Evolutionary conservation across 768 basidiomycete species (phyloP), one percentile per base, ranked within the genome.

Genomic region (Pilatotrama ljubarskyi): DNA sequence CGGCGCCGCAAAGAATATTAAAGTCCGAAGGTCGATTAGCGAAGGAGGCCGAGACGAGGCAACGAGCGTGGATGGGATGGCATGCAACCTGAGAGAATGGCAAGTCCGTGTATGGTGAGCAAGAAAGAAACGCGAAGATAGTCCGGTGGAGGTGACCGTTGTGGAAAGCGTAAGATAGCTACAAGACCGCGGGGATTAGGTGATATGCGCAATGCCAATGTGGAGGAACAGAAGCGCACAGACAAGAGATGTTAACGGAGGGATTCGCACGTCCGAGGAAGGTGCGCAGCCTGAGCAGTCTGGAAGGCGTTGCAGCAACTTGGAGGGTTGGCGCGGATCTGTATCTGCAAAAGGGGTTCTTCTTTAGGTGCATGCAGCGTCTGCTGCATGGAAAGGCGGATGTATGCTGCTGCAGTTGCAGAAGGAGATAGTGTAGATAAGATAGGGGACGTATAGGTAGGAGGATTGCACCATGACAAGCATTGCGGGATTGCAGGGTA

Each of bases 401-500:
- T 9, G 17, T 44, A 24, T 18, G 24, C 26, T 32, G 25, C 7
- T 32, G 59, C 29, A 15, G 20, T 44, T 46, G 50, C 20, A 38
- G 17, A n/a, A 15, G 26, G 52, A 41, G 35, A 37, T 56, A 61
- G 49, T 36, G 43, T 56, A 61, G 50, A 20, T 11, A 38, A 57
- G 38, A 11, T 40, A 26, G 38, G n/a, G 35, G 35, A 29, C 17
- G 37, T 29, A 22, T 47, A 35, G n/a, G 47, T 56, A 56, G 54
- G 36, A n/a, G 53, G 61, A 55, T 42, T 46, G 60, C 44, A 57
- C 55, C 61, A 56, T 62, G 37, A 55, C 55, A 22, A 62, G 55
- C 61, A 53, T 62, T 62, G 61, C 61, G 20, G 55, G 55, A 57
- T 56, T 62, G 61, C 51, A 50, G 42, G 64, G 64, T 65, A 65